These are phyloP conservation scores for Coemansia asiatica DNA, from an alignment of 192 early-diverging fungal genomes.

Conservation along the genomic window DNA sequence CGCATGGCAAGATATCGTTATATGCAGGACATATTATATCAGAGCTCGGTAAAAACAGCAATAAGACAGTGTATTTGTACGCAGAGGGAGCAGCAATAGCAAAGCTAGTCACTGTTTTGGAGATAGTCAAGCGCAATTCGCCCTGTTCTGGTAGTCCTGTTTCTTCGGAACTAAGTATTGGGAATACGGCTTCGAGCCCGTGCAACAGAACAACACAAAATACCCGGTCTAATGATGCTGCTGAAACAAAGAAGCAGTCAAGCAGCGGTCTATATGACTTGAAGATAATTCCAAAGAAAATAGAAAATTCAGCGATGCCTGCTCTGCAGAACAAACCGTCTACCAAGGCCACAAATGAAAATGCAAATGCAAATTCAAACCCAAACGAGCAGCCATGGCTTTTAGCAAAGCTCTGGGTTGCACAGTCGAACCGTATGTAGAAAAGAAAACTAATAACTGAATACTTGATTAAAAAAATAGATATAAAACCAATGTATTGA, in stretches of 20 bases:
- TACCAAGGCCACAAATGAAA: background rate
- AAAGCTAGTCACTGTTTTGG: conserved; percentile 41
- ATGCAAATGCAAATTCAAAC: background rate
- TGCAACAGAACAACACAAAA: background rate
- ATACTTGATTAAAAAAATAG: background rate
- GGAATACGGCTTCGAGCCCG: conserved; percentile 1
- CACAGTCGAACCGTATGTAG: background rate
- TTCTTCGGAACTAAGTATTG: conserved; percentile 8
- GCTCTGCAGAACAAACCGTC: background rate
- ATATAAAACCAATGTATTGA: background rate
- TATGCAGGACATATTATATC: conserved; percentile 29
- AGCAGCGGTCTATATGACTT: background rate
- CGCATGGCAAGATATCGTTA: conserved; percentile 36
- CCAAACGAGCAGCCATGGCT: background rate
- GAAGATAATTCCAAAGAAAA: background rate
- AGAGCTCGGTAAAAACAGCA: background rate
- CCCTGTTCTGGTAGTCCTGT: background rate
- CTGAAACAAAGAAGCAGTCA: background rate
- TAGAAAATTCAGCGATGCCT: background rate
- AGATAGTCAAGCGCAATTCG: conserved; percentile 35
- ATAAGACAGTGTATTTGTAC: conserved; percentile 18
- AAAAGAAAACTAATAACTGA: background rate
- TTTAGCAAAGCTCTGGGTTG: background rate
- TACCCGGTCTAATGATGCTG: background rate
- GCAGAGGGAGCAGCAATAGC: conserved; percentile 41